Evolutionary conservation across 1,139 yeast species (phyloP), one percentile per base, ranked within the genome.

Genomic region (Candida tetrigidarum): DNA sequence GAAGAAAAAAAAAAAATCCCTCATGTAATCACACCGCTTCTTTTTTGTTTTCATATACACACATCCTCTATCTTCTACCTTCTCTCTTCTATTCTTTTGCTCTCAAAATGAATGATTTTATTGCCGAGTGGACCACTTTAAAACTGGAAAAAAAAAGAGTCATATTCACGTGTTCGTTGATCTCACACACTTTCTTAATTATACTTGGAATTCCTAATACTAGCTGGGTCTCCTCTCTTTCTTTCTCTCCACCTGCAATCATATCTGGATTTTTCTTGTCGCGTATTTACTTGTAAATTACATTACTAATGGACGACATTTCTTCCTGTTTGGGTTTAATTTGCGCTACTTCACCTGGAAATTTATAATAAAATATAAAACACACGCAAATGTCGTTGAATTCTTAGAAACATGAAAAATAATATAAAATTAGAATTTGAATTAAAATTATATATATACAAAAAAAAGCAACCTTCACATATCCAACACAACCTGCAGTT

Each of bases 291-390:
- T 8, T n/a, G n/a, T n/a, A n/a, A n/a, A n/a, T 15, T 28, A 9
- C 32, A 30, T 16, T 30, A 30, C 7, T 30, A 30, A 30, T 30
- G 32, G 6, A 15, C 28, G 37, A 34, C 37, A 34, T 34, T 34
- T 23, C 11, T 34, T 34, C 28, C 28, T 22, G 18, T 14, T 34
- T 22, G 4, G 14, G 37, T 34, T 34, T 34, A 22, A 32, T 32
- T 28, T n/a, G 8, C 18, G 11, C 28, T 11, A 10, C n/a, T 25
- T n/a, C n/a, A n/a, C n/a, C n/a, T n/a, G n/a, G n/a, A 22, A 22
- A 22, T 22, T 22, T 22, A 22, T 22, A 22, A 22, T 22, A n/a
- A n/a, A n/a, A 22, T 22, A 6, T 9, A 22, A 5, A 5, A 22
- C 8, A 22, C 25, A 22, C 5, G 9, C 5, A 22, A 22, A 22